These are phyloP conservation scores for Iberis pinnata DNA, from an alignment of 345 rosid species.

Conservation along the genomic window DNA sequence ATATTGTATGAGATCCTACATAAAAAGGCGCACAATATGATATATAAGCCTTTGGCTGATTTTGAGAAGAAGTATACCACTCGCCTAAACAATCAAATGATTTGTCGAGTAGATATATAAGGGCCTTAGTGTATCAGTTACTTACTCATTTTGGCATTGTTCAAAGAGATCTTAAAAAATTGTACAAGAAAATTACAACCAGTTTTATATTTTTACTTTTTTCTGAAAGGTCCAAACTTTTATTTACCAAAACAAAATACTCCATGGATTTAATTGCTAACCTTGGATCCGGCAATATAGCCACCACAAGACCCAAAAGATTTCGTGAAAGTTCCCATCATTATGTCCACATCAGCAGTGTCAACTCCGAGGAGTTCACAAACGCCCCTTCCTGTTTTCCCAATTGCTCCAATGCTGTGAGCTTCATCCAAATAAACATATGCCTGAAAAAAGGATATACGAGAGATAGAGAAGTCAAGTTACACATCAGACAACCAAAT, in stretches of 20 bases:
- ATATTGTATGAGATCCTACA: slow-evolving; percentile 72
- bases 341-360: slow-evolving; percentile 81
- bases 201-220: neutral
- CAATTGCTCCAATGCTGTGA: slow-evolving; percentile 97
- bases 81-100: neutral
- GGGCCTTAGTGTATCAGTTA: neutral
- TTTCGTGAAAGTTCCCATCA: slow-evolving; percentile 99
- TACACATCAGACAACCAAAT: slow-evolving; percentile 8
- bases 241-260: neutral
- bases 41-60: slow-evolving; percentile 4
- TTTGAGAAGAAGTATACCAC: neutral
- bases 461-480: neutral
- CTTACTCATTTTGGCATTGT: neutral
- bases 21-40: neutral
- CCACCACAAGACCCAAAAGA: slow-evolving; percentile 99
- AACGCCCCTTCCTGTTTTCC: slow-evolving; percentile 87
- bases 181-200: neutral
- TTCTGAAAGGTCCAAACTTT: neutral
- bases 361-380: slow-evolving; percentile 94
- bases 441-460: slow-evolving; percentile 40
- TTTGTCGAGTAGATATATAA: neutral
- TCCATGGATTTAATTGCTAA: slow-evolving; percentile 18
- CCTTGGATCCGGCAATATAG: slow-evolving; percentile 95
- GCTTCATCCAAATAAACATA: slow-evolving; percentile 93
- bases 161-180: neutral